Base-by-base conservation (phyloP, 768 basidiomycete genomes). In the Clavulina sp. region DNA sequence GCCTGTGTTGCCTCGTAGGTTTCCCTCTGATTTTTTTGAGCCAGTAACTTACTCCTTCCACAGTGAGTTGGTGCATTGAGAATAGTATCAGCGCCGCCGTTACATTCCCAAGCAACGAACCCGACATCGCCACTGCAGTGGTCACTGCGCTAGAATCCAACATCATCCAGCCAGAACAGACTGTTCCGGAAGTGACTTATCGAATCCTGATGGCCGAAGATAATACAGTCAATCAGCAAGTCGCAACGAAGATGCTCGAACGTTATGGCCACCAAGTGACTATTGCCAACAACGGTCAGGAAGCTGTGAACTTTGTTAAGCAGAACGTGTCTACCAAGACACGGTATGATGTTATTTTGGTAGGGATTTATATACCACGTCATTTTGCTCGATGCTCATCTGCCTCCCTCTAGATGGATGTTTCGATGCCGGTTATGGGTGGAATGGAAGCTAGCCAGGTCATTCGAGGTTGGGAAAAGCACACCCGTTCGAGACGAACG, bases 401-500 rank as follows among this genome's bases (percentile, higher is more conserved):
- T 26, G 26, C 41, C 53, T 26, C 2, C 41, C 9, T 48, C 4
- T 16, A 93, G 85, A 96, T 96, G 93, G 92, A 96, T 60, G 83
- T 95, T 13, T 95, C 91, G 7, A 92, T 93, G 88, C 88, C 91
- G 4, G 82, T 92, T 66, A 96, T 97, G 88, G 91, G 92, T 48
- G 92, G 93, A 57, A 88, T 93, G 80, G 92, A 99, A 65, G 88
- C 93, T 1, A 99, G 95, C 0, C 82, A 89, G 57, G 70, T 87
- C 52, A 95, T 96, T 55, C 78, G 93, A 49, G 74, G 77, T 33
- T 87, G 80, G 61, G 93, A 97, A 68, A 68, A 73, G 62, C 73
- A 80, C 56, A 77, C 77, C 56, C 72, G 77, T 5, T 68, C 88
- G 29, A 62, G 76, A 16, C 73, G 79, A 2, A 87, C 79, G 4